These are phyloP conservation scores for Magnaporthales sp. DNA, from an alignment of 2,329 filamentous ascomycete genomes.

Conservation along the genomic window DNA sequence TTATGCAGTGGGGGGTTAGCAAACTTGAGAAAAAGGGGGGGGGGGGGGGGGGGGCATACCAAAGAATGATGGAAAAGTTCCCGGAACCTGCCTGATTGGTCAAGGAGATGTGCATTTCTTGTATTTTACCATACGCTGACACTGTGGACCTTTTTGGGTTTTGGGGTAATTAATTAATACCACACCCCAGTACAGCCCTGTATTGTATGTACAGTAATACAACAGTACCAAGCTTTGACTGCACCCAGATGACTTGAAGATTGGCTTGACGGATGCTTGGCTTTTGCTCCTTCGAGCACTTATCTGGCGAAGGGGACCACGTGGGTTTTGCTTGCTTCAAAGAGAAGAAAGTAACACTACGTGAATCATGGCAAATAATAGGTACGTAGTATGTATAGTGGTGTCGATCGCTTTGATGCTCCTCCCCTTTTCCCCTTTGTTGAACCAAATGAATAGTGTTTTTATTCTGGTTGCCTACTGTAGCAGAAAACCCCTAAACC, in stretches of 20 bases:
- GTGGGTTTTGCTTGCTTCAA: not conserved
- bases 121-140: too few relatives aligned
- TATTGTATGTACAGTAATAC: too few relatives aligned
- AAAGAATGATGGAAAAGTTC: too few relatives aligned
- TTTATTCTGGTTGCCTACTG: not conserved
- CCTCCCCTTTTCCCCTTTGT: not conserved
- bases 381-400: not conserved
- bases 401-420: not conserved
- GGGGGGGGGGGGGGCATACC: too few relatives aligned
- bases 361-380: not conserved
- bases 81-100: too few relatives aligned
- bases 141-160: too few relatives aligned
- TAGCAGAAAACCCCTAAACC: not conserved
- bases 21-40: too few relatives aligned
- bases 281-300: not conserved
- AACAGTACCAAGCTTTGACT: too few relatives aligned
- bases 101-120: too few relatives aligned
- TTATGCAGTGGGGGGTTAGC: too few relatives aligned
- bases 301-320: not conserved
- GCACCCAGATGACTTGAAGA: not conserved
- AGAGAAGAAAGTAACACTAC: not conserved
- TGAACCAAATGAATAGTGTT: not conserved
- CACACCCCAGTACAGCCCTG: too few relatives aligned
- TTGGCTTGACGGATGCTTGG: not conserved
- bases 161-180: not conserved